These are phyloP conservation scores for Saturnispora sanitii DNA, from an alignment of 805 yeast genomes.

Conservation along the genomic window DNA sequence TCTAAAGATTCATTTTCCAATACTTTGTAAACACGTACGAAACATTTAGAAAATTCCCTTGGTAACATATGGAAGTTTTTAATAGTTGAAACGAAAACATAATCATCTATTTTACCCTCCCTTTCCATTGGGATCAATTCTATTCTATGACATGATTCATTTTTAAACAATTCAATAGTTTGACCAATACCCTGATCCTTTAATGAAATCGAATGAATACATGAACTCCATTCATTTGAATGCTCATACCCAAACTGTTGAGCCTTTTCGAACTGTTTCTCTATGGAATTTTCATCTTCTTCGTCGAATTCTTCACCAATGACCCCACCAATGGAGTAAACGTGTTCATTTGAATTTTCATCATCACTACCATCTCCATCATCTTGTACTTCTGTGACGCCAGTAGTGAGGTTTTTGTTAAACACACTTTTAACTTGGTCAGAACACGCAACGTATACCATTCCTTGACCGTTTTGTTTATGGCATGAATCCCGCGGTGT, in stretches of 20 bases:
- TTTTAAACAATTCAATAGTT: conserved; percentile 32
- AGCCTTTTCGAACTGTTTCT: conserved; percentile 25
- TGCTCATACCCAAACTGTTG: conserved; percentile 37
- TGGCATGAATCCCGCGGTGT: conserved; percentile 39
- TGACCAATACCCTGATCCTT: conserved; percentile 28
- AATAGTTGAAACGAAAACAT: conserved; percentile 39
- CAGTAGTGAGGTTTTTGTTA: conserved; percentile 17
- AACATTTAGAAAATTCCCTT: conserved; percentile 17
- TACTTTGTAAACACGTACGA: conserved; percentile 31
- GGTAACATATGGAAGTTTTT: conserved; percentile 26
- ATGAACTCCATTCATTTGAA: conserved; percentile 38
- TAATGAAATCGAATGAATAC: conserved; percentile 40
- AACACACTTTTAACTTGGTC: conserved; percentile 26
- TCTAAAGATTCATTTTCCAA: conserved; percentile 30
- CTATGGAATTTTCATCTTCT: conserved; percentile 9
- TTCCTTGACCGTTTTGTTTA: conserved; percentile 12
- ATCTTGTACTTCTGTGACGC: too few species aligned
- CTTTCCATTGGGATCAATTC: conserved; percentile 25
- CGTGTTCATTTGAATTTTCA: too few species aligned
- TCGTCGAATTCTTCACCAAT: conserved; percentile 20
- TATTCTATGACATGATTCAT: conserved; percentile 35
- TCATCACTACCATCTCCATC: too few species aligned
- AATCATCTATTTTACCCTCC: conserved; percentile 22
- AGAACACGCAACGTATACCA: conserved; percentile 36
- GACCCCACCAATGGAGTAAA: conserved; percentile 13